Conservation (phyloP, 2,329 filamentous ascomycete species). For the Colletotrichum magnum region DNA sequence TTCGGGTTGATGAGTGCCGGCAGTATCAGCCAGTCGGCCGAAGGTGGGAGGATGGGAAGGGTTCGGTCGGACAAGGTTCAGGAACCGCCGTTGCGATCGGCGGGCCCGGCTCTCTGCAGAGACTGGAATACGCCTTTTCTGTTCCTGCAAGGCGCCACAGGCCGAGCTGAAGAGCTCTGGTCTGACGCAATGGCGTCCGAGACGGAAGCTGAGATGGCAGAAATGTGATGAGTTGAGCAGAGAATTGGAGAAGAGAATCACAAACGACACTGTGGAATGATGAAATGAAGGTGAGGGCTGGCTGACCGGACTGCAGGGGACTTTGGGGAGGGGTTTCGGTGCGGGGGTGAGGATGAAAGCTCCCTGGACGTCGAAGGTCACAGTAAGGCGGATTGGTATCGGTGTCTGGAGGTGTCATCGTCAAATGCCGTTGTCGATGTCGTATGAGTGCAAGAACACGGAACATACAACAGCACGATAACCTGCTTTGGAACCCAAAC, state of each 20-base stretch:
- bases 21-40: slow-evolving; percentile 21
- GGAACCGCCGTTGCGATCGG: slow-evolving; percentile 33
- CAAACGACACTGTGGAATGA: neutral
- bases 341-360: slow-evolving; percentile 4
- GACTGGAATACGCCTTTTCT: neutral
- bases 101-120: slow-evolving; percentile 23
- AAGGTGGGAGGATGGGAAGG: slow-evolving; percentile 10
- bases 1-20: slow-evolving; percentile 17
- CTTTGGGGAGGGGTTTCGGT: neutral
- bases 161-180: slow-evolving; percentile 13
- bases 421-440: slow-evolving; percentile 1
- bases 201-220: slow-evolving; percentile 3
- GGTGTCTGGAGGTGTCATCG: slow-evolving; percentile 22
- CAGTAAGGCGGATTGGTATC: neutral
- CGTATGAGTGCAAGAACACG: too few relatives aligned
- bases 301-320: neutral
- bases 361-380: neutral
- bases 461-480: neutral
- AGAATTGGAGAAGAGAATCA: neutral
- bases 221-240: slow-evolving; percentile 6
- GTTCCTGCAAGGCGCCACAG: neutral
- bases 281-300: neutral
- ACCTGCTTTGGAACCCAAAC: neutral
- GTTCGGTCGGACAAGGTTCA: slow-evolving; percentile 35
- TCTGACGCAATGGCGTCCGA: slow-evolving; percentile 31